Conservation (phyloP, 1,284 basidiomycete genomes). For the Thelephora terrestris region DNA sequence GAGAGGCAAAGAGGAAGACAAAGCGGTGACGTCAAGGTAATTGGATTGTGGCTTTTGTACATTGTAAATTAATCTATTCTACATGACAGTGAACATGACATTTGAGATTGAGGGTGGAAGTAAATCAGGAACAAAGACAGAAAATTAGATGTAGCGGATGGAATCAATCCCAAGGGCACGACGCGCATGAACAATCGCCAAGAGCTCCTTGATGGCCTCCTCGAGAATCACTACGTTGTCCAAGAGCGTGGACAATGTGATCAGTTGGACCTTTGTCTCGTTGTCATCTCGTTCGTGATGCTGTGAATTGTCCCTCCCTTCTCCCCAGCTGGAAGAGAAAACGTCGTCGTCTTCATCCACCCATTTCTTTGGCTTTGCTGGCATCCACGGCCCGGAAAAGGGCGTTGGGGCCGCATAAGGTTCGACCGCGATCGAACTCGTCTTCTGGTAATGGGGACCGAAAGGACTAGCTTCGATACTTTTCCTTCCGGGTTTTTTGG, state of each 20-base stretch:
- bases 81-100: constrained; percentile 4
- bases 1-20: constrained; percentile 24
- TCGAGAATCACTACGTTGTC: constrained; percentile 96
- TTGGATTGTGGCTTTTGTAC: constrained; percentile 2
- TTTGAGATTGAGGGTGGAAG: neutral
- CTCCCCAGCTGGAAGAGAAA: constrained; percentile 51
- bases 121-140: neutral
- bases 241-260: constrained; percentile 76
- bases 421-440: constrained; percentile 64
- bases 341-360: constrained; percentile 56
- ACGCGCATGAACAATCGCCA: constrained; percentile 79
- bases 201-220: constrained; percentile 91
- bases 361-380: constrained; percentile 41
- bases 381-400: constrained; percentile 50
- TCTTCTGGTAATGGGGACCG: constrained; percentile 76
- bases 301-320: constrained; percentile 20
- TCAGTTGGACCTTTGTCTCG: constrained; percentile 25
- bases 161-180: constrained; percentile 82
- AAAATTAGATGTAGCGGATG: constrained; percentile 55
- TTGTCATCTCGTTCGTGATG: constrained; percentile 23
- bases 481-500: constrained; percentile 29
- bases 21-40: constrained; percentile 12
- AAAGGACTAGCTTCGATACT: constrained; percentile 69
- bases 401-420: constrained; percentile 56
- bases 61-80: constrained; percentile 1